Conservation (phyloP, 202 grass and related monocot genomes). For the Setaria italica region DNA sequence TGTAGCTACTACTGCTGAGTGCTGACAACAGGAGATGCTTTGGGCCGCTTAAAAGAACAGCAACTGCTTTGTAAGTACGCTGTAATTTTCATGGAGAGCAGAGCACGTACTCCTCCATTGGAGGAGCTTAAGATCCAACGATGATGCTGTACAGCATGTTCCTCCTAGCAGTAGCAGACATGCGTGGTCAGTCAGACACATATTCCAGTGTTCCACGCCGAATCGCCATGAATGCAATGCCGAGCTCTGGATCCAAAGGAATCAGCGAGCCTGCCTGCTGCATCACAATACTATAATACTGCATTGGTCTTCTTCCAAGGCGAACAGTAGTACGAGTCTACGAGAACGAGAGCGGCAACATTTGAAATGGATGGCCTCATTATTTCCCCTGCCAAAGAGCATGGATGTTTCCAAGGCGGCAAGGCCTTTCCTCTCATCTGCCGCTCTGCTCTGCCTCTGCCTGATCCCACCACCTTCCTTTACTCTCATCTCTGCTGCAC, state of each 20-base stretch:
- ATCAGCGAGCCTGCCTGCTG: not conserved
- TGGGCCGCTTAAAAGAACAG: too few species aligned
- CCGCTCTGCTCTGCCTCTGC: not conserved
- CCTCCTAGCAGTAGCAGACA: conserved; percentile 1
- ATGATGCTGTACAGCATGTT: not conserved
- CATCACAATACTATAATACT: conserved; percentile 38
- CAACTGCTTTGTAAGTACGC: too few species aligned
- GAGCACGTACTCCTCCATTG: not conserved
- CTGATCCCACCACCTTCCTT: conserved; percentile 25
- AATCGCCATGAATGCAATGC: conserved; percentile 44
- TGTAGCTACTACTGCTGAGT: too few species aligned
- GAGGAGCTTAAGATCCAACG: not conserved
- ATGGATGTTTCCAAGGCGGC: conserved; percentile 44
- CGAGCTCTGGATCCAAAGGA: conserved; percentile 37
- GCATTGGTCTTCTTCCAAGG: not conserved
- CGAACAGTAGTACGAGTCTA: not conserved
- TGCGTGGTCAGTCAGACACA: too few species aligned
- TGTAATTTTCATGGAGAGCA: conserved; percentile 3
- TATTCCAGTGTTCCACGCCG: conserved; percentile 30
- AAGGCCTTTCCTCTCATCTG: not conserved
- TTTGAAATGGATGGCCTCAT: conserved; percentile 65
- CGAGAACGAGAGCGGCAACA: not conserved
- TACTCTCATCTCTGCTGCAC: not conserved
- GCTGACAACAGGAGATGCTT: too few species aligned
- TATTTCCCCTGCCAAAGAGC: conserved; percentile 43